A percentile compares a stretch with the other conserved stretches of the same genome.
These are phyloP conservation scores for Aspergillus mulundensis DNA, from an alignment of 495 filamentous ascomycete genomes.

Conservation along the genomic window DNA sequence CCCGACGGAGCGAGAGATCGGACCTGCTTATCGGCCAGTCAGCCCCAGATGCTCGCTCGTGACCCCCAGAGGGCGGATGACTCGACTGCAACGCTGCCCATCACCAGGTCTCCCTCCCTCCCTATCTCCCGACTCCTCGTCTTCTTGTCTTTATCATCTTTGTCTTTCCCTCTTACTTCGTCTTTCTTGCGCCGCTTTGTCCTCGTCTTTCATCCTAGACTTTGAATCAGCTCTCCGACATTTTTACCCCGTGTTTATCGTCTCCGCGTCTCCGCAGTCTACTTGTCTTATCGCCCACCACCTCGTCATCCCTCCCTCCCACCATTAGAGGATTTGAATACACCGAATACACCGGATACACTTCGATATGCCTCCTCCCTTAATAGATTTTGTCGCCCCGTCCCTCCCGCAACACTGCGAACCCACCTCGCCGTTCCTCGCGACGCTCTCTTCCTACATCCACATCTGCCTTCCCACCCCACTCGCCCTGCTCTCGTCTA, in stretches of 20 bases:
- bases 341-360: neutral
- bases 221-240: neutral
- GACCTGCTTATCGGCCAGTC: neutral
- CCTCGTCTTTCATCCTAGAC: constrained; percentile 2
- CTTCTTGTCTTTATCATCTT: neutral
- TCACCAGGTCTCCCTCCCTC: neutral
- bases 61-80: constrained; percentile 7
- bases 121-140: neutral
- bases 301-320: neutral
- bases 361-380: constrained; percentile 26
- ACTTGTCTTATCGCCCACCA: neutral
- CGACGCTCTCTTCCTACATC: constrained; percentile 54
- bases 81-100: constrained; percentile 1
- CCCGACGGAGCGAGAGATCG: neutral
- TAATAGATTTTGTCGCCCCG: constrained; percentile 25
- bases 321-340: neutral
- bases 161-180: neutral
- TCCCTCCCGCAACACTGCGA: constrained; percentile 58
- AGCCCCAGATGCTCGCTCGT: constrained; percentile 4
- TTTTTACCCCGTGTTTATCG: neutral
- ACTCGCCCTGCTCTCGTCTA: constrained; percentile 60
- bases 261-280: neutral
- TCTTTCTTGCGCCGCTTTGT: neutral
- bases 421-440: constrained; percentile 56
- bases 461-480: constrained; percentile 65